Base-by-base conservation (phyloP, 2,329 filamentous ascomycete genomes). In the Cladosporium velox region DNA sequence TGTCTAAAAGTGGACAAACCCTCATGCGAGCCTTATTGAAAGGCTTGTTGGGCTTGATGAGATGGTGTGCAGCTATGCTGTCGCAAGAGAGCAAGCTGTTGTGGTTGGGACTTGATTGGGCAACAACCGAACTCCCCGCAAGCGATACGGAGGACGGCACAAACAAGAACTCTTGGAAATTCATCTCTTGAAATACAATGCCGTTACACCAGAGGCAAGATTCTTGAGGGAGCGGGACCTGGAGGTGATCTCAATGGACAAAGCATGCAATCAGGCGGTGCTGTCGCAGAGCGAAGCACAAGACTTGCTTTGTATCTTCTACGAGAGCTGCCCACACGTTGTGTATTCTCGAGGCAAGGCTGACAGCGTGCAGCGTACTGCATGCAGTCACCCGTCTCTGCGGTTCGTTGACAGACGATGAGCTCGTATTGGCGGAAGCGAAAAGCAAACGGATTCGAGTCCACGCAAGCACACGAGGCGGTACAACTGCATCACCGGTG, bases 1-100 rank as follows among this genome's bases (percentile, higher is more conserved):
- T 21, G 18, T 55, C 52, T n/a, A 6, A 34, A 55, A 32, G 32
- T 55, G 52, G 28, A 54, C 4, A 11, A 4, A 55, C 15, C 34
- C 34, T 38, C 34, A 58, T 58, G 55, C 55, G 34, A 58, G 55
- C 55, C 34, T 58, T 58, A 58, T 41, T 58, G 55, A 21, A 26
- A 58, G 55, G 32, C 32, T 58, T 41, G 11, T 35, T 8, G 55
- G 34, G n/a, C 34, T 58, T 26, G 55, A 35, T 32, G 55, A 41
- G 34, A 41, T 41, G 55, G 55, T 58, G 55, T 58, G 55, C 21
- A 55, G 52, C 32, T 32, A 32, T 55, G 15, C 32, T 2, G 7
- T 28, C 28, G 52, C 30, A 55, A 34, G 32, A 54, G 49, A 54
- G 49, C 28, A 54, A 24, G 12, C n/a, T n/a, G 52, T 21, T 32